Base-by-base conservation (phyloP, 331 rosid species). In the Ulmus americana region DNA sequence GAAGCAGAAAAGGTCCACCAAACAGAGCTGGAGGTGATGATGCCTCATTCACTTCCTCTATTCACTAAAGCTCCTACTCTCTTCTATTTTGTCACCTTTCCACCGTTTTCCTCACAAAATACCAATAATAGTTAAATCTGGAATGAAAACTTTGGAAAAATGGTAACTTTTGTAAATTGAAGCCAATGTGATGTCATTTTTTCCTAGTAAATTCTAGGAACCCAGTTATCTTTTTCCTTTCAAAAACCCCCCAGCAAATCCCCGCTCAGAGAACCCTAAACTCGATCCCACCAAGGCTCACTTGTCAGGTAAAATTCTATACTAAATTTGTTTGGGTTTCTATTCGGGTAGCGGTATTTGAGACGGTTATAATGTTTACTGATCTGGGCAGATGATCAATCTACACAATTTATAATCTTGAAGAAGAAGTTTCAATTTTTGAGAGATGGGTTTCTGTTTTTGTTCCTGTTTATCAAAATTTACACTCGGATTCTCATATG, bases 261-360 rank as follows among this genome's bases (percentile, higher is more conserved):
- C 54, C 62, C 50, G 44, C n/a, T 42, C 45, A 28, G 40, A n/a
- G 64, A 71, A 43, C 80, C 65, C 72, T 48, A 28, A 15, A 11
- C 65, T 48, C 8, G 20, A 47, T 50, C 28, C 49, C 40, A 55
- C 7, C 56, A 18, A 61, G 60, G 44, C 47, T 52, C 22, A 47
- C 41, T 44, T 43, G 9, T 10, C 47, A 77, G 88, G 86, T 85
- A 64, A 48, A 11, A 3, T 22, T 16, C 10, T 8, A 6, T 13
- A 54, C 69, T 6, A 39, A 50, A 56, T 38, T 56, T 16, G 4
- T 46, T 35, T 61, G 41, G 47, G n/a, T 70, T 45, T 45, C 3
- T 45, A 3, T 44, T 3, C 61, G n/a, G 41, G 61, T 50, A 28
- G 40, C 13, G 5, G 7, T 15, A 52, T 62, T 6, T 64, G 14